A percentile compares a stretch with the other conserved stretches of the same genome.
phyloP scores from a whole-genome alignment of 1,139 yeast genomes.

The Pichia sp. region DNA sequence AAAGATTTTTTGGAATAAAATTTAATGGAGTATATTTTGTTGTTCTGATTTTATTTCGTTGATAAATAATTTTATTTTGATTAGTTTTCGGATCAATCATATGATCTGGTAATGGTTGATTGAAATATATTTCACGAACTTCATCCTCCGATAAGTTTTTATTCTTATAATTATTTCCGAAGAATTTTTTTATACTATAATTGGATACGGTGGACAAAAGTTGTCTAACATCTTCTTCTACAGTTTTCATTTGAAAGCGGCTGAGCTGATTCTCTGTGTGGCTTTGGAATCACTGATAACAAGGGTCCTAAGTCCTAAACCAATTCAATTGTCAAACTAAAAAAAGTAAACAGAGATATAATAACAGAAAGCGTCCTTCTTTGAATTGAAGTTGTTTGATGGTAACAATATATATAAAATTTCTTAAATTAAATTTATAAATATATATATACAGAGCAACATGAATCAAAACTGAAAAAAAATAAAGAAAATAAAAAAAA shows the following conservation, averaged over 20 bases:
- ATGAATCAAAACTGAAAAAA: too few relatives aligned
- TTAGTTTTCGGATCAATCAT: constrained; percentile 26
- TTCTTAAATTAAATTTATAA: too few relatives aligned
- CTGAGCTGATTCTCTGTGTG: not conserved
- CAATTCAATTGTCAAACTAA: too few relatives aligned
- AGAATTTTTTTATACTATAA: constrained; percentile 3
- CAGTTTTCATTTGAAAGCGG: constrained; percentile 9
- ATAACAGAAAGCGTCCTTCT: too few relatives aligned
- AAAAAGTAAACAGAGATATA: too few relatives aligned
- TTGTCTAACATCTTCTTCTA: constrained; percentile 13
- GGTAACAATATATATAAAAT: too few relatives aligned
- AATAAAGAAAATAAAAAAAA: too few relatives aligned
- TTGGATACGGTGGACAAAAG: constrained; percentile 1
- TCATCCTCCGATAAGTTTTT: constrained; percentile 4
- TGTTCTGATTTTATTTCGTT: constrained; percentile 53
- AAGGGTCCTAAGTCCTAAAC: too few relatives aligned
- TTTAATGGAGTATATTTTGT: constrained; percentile 54
- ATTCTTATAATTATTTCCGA: not conserved
- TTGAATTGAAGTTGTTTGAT: too few relatives aligned
- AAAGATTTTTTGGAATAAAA: constrained; percentile 48
- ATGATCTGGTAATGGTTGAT: constrained; percentile 26
- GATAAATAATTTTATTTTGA: constrained; percentile 29
- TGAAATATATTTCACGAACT: constrained; percentile 25
- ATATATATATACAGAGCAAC: too few relatives aligned
- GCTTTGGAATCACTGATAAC: too few relatives aligned